Percentiles rank a stretch among this genome's conserved stretches.
Evolutionary conservation across 257 asterid genomes (phyloP).

Genomic region (Jacaranda mimosifolia): DNA sequence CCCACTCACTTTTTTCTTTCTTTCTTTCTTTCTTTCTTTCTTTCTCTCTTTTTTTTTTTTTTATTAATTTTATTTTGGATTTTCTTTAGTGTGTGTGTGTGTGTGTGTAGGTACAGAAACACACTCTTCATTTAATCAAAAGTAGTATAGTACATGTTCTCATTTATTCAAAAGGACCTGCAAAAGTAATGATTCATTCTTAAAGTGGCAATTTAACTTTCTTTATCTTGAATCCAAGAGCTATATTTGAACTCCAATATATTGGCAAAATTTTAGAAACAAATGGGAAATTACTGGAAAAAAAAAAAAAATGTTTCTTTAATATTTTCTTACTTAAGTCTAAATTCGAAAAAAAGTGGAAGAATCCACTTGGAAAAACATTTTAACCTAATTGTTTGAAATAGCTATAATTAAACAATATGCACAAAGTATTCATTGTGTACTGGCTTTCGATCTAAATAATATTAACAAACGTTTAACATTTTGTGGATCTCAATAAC

Average conservation of each 20-base stretch:
- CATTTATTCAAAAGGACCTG: constrained; percentile 18
- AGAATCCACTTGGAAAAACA: not conserved
- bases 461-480: too few species aligned
- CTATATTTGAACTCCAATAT: not conserved
- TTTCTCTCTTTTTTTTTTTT: too few species aligned
- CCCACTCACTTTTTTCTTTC: not conserved
- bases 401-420: not conserved
- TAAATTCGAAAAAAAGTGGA: too few species aligned
- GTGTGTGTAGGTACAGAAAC: not conserved
- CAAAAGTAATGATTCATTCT: constrained; percentile 5
- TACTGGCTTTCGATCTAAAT: too few species aligned
- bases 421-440: too few species aligned
- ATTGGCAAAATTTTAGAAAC: too few species aligned
- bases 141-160: not conserved
- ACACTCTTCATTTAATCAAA: not conserved
- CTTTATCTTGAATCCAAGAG: not conserved
- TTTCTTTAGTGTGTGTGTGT: not conserved
- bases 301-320: too few species aligned
- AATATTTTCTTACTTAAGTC: too few species aligned
- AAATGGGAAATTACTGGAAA: too few species aligned
- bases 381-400: not conserved
- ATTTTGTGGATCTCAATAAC: too few species aligned
- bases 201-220: constrained; percentile 17
- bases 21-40: not conserved
- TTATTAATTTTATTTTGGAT: not conserved